phyloP scores from a whole-genome alignment of 257 asterid genomes.

The Asclepias syriaca region DNA sequence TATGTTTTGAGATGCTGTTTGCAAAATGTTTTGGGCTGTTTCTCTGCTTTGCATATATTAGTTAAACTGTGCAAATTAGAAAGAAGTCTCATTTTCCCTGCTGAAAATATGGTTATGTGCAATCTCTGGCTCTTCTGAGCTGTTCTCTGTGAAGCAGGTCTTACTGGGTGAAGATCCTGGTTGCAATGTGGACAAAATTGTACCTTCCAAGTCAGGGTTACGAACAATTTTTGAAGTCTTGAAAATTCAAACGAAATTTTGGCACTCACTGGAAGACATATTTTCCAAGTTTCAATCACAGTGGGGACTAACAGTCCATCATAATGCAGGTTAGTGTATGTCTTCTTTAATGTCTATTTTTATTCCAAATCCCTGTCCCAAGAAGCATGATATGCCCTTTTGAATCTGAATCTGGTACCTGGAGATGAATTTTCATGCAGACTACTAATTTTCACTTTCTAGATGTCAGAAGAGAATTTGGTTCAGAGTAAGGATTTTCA shows the following conservation, averaged over 20 bases:
- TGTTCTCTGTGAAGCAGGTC: conserved; percentile 50
- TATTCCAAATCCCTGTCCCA: background rate
- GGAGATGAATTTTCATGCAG: background rate
- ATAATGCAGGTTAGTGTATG: conserved; percentile 52
- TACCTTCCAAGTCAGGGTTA: conserved; percentile 70
- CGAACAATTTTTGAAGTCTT: conserved; percentile 66
- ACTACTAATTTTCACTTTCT: background rate
- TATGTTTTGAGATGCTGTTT: background rate
- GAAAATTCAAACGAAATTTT: conserved; percentile 63
- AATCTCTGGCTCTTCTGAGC: conserved; percentile 18
- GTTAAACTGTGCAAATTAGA: background rate
- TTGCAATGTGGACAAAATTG: conserved; percentile 32
- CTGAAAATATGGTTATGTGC: background rate
- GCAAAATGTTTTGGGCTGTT: background rate
- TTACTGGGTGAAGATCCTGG: conserved; percentile 69
- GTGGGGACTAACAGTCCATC: conserved; percentile 48
- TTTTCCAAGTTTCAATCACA: conserved; percentile 43
- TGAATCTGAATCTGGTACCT: background rate
- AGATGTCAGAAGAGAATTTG: background rate
- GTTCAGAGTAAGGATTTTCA: background rate
- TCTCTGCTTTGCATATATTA: background rate
- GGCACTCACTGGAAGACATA: conserved; percentile 58
- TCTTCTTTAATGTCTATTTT: conserved; percentile 2
- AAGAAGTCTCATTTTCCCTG: background rate
- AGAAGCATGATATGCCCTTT: background rate